A percentile compares a stretch with the other conserved stretches of the same genome.
Evolutionary conservation across 345 rosid species (phyloP).

Genomic region (Moricandia moricandioides): DNA sequence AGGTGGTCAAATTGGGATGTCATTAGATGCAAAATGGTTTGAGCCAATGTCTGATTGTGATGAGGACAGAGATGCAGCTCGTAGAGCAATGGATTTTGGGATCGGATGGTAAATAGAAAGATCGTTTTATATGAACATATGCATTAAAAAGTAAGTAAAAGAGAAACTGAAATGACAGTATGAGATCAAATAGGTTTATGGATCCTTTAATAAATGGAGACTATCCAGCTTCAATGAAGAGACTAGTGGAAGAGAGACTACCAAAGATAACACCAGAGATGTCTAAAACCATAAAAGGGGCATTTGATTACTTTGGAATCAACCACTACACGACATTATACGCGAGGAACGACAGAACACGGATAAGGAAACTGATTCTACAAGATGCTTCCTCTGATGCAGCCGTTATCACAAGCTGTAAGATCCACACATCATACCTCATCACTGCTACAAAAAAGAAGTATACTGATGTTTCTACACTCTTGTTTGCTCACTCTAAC

Average conservation of each 20-base stretch:
- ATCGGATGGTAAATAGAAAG: slow-evolving; percentile 63
- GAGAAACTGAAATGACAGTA: not conserved
- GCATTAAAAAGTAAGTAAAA: too few species aligned
- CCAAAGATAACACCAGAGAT: slow-evolving; percentile 58
- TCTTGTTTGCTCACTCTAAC: not conserved
- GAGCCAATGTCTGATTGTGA: slow-evolving; percentile 63
- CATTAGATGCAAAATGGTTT: slow-evolving; percentile 84
- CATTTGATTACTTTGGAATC: slow-evolving; percentile 72
- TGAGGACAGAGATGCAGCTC: slow-evolving; percentile 82
- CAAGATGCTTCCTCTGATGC: slow-evolving; percentile 85
- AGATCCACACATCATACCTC: not conserved
- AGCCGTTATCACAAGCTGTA: slow-evolving; percentile 73
- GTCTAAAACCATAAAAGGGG: slow-evolving; percentile 47
- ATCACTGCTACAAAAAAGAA: not conserved
- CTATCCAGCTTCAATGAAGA: slow-evolving; percentile 77
- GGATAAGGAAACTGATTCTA: slow-evolving; percentile 65
- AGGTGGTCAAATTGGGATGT: slow-evolving; percentile 68
- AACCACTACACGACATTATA: slow-evolving; percentile 85
- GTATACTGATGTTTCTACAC: slow-evolving; percentile 9
- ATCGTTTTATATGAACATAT: slow-evolving; percentile 1
- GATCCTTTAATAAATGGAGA: slow-evolving; percentile 79
- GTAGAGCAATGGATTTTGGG: slow-evolving; percentile 74
- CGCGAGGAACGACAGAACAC: slow-evolving; percentile 63
- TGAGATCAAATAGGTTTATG: slow-evolving; percentile 62
- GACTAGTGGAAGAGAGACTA: slow-evolving; percentile 64